Evolutionary conservation across 306 rosid species (phyloP).

Genomic region (Clitoria ternatea): DNA sequence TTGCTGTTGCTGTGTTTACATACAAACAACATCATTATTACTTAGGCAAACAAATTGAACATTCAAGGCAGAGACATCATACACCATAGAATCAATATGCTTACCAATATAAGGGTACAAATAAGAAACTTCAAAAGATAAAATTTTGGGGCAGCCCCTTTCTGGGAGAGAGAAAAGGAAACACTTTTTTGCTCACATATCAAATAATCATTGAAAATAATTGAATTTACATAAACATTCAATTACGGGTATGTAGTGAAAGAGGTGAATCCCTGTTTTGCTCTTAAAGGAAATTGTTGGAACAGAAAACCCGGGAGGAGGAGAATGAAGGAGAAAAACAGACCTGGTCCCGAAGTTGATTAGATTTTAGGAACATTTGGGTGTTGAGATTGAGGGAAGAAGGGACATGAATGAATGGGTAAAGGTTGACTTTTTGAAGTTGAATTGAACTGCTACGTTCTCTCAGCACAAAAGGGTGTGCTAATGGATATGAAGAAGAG

Average conservation of each 20-base stretch:
- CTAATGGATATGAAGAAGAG: not conserved
- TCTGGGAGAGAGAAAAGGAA: not conserved
- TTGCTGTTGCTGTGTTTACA: slow-evolving; percentile 36
- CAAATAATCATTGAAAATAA: not conserved
- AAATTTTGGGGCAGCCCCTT: not conserved
- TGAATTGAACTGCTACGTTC: not conserved
- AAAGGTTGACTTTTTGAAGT: slow-evolving; percentile 3
- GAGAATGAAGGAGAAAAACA: not conserved
- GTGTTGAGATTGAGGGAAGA: not conserved
- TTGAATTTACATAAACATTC: not conserved
- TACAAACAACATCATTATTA: not conserved
- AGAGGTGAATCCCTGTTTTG: not conserved
- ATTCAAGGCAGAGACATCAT: not conserved
- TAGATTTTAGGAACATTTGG: slow-evolving; percentile 44
- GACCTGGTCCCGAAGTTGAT: slow-evolving; percentile 46
- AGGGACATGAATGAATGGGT: not conserved
- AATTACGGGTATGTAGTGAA: not conserved
- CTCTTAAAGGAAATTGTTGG: not conserved
- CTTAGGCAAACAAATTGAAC: not conserved
- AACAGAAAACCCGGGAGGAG: not conserved
- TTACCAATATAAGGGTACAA: not conserved
- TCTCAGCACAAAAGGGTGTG: not conserved
- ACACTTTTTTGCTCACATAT: not conserved
- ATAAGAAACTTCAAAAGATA: not conserved
- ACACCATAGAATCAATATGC: not conserved